Percentiles rank a stretch among this genome's conserved stretches.
These are phyloP conservation scores for Xylaria telfairii DNA, from an alignment of 495 filamentous ascomycete genomes.

Conservation along the genomic window DNA sequence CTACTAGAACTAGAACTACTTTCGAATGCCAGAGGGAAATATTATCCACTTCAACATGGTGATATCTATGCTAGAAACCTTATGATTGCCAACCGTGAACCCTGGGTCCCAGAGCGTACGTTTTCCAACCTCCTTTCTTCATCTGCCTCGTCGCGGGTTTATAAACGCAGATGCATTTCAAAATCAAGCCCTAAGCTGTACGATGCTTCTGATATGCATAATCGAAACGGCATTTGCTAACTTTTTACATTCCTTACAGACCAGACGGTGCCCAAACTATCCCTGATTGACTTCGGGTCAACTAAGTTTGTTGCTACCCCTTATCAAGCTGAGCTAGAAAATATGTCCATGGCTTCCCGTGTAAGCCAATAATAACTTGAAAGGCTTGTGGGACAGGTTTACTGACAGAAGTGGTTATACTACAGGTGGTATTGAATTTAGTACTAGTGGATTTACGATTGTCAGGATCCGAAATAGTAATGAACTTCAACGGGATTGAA, in stretches of 20 bases:
- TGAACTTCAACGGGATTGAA: not conserved
- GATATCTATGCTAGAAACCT: not conserved
- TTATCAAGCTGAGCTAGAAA: not conserved
- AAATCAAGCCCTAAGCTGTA: not conserved
- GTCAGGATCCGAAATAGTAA: not conserved
- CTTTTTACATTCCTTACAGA: not conserved
- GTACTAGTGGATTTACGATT: not conserved
- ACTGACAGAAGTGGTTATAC: not conserved
- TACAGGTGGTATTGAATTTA: not conserved
- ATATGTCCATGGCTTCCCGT: not conserved
- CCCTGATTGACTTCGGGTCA: constrained; percentile 7
- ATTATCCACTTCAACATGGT: not conserved
- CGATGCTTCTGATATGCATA: not conserved
- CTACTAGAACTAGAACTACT: not conserved
- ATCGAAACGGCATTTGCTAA: not conserved
- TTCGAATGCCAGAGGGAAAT: not conserved
- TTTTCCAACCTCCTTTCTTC: not conserved
- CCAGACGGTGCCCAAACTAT: not conserved
- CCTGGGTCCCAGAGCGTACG: constrained; percentile 4
- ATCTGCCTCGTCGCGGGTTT: not conserved
- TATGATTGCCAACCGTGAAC: not conserved
- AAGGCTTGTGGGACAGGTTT: not conserved
- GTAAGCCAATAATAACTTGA: not conserved
- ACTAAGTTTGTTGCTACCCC: not conserved
- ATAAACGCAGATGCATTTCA: not conserved